Evolutionary conservation across 2,329 filamentous ascomycete species (phyloP).

Genomic region (Ceratocystis colombiana): DNA sequence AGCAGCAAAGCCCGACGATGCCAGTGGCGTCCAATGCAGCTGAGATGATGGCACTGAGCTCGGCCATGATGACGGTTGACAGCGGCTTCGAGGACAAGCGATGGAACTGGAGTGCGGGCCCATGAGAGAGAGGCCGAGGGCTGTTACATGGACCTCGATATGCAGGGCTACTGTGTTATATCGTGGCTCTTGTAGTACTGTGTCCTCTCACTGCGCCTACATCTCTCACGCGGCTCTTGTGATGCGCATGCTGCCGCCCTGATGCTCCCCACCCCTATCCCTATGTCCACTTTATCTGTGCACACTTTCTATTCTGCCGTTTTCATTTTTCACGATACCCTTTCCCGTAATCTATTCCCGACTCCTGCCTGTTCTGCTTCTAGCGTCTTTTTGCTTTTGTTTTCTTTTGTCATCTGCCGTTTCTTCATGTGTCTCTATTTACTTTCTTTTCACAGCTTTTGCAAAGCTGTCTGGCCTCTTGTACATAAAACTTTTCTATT

Average conservation of each 20-base stretch:
- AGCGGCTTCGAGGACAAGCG: slow-evolving; percentile 50
- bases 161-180: background rate
- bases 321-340: slow-evolving; percentile 11
- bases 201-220: too few species aligned
- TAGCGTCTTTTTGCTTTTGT: background rate
- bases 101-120: slow-evolving; percentile 42
- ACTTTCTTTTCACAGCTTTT: background rate
- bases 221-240: too few species aligned
- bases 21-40: slow-evolving; percentile 14
- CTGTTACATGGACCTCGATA: background rate
- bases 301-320: background rate
- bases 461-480: background rate
- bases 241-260: background rate
- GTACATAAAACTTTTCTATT: too few species aligned
- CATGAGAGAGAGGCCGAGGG: background rate
- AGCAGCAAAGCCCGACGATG: slow-evolving; percentile 10
- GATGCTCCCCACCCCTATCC: background rate
- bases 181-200: background rate
- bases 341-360: background rate
- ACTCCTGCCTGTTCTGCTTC: background rate
- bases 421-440: background rate
- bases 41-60: slow-evolving; percentile 34
- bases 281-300: background rate
- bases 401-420: background rate
- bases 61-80: slow-evolving; percentile 47